Evolutionary conservation across 1,284 basidiomycete species (phyloP).

Genomic region (Austropuccinia psidii): DNA sequence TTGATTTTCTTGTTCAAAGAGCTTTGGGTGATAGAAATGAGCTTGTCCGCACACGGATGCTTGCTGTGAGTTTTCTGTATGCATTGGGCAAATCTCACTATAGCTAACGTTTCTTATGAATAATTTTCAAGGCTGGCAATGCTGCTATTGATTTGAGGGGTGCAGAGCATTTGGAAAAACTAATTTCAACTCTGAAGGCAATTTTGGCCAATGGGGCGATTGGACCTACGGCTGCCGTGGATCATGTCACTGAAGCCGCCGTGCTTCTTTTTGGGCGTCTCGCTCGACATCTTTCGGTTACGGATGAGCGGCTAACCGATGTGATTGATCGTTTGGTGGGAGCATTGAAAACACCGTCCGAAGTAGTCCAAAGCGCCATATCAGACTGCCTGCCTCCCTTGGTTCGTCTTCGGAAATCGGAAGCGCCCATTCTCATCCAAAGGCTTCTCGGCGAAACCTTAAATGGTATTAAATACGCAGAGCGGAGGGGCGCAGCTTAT

Average conservation of each 20-base stretch:
- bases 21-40: slow-evolving; percentile 78
- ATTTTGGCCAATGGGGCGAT: slow-evolving; percentile 54
- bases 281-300: slow-evolving; percentile 73
- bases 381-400: slow-evolving; percentile 81
- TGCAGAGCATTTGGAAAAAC: slow-evolving; percentile 60
- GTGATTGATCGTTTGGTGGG: slow-evolving; percentile 85
- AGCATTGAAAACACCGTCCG: slow-evolving; percentile 86
- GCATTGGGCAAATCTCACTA: neutral
- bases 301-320: slow-evolving; percentile 66
- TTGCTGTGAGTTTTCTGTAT: slow-evolving; percentile 50
- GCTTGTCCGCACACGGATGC: slow-evolving; percentile 77
- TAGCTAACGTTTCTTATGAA: neutral
- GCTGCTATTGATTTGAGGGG: slow-evolving; percentile 79
- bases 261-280: slow-evolving; percentile 91
- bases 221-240: slow-evolving; percentile 57
- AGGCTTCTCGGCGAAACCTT: slow-evolving; percentile 68
- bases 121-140: slow-evolving; percentile 57
- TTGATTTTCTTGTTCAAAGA: slow-evolving; percentile 80
- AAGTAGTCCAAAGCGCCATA: slow-evolving; percentile 93
- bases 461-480: slow-evolving; percentile 75
- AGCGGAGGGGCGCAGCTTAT: slow-evolving; percentile 88
- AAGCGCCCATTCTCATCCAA: slow-evolving; percentile 61
- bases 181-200: slow-evolving; percentile 78
- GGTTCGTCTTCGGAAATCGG: slow-evolving; percentile 60
- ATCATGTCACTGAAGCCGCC: slow-evolving; percentile 87